Evolutionary conservation across 768 basidiomycete species (phyloP), one percentile per base, ranked within the genome.

Genomic region (Hemileccinum impolitum): DNA sequence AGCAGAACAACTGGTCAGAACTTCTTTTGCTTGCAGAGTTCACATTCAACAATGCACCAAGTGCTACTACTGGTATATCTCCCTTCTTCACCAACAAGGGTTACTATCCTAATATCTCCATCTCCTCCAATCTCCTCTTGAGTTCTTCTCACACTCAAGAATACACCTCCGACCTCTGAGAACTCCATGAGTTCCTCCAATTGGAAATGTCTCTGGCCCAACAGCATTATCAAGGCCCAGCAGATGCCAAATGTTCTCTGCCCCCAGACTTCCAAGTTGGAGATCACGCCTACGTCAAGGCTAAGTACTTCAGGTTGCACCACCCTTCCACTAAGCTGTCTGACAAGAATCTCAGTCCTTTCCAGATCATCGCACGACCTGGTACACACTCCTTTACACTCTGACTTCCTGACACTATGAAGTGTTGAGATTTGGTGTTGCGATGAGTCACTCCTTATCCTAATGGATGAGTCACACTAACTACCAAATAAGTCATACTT

Each of bases 1-100:
- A 51, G 8, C 50, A 52, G 14, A 37, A 52, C 15, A 43, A 52
- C 18, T 52, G 50, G 41, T 17, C 30, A 9, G 28, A 42, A 10
- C 41, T 42, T 6, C 30, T 42, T 0, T 28, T n/a, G 1, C n/a
- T 39, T 10, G 14, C 12, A 23, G 38, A 39, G 14, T 39, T 39
- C 11, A 6, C 38, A 2, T 35, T 14, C 34, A 35, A 35, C 34
- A 35, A 35, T 15, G 6, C 34, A 35, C 34, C 13, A n/a, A 39
- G 19, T 23, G 19, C 38, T 2, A 39, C 38, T 7, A 39, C 38
- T 17, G 17, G 35, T 36, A 14, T 39, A 4, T 39, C 38, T 14
- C 38, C 4, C 4, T 39, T 39, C 38, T 39, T 39, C 21, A n/a
- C 18, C 4, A 39, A 39, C 7, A 39, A 39, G 12, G 5, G 19